A percentile compares a stretch with the other conserved stretches of the same genome.
Conservation (phyloP, 75 land plant species). For the Larix kaempferi region DNA sequence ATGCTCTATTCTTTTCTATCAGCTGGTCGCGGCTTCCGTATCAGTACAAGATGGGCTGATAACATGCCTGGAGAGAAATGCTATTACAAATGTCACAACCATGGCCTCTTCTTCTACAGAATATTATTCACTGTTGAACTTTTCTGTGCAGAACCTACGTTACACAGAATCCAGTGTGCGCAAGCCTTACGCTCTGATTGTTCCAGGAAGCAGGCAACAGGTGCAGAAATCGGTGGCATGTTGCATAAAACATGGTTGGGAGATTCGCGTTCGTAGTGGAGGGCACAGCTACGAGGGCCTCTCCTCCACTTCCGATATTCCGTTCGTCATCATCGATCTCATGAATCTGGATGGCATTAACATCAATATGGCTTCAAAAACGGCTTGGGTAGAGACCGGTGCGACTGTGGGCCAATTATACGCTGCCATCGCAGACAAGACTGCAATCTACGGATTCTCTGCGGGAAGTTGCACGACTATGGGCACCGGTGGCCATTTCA, state of each 20-base stretch:
- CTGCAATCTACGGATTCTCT: conserved; percentile 16
- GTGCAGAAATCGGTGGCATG: background rate
- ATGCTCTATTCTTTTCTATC: too few species aligned
- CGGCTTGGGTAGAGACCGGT: conserved; percentile 35
- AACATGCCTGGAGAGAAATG: background rate
- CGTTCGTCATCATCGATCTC: conserved; percentile 28
- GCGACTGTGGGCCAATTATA: conserved; percentile 31
- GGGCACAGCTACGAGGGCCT: conserved; percentile 19
- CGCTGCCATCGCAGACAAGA: conserved; percentile 9
- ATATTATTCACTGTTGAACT: conserved; percentile 7
- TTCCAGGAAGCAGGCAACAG: conserved; percentile 2
- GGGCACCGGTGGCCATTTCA: conserved; percentile 40
- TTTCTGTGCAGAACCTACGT: conserved; percentile 37
- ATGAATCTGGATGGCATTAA: conserved; percentile 19
- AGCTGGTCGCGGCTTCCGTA: too few species aligned
- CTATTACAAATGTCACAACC: background rate
- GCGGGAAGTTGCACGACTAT: conserved; percentile 41
- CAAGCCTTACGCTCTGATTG: conserved; percentile 15
- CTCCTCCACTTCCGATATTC: conserved; percentile 17
- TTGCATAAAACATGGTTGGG: background rate
- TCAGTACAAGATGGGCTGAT: background rate
- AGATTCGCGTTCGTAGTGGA: conserved; percentile 10
- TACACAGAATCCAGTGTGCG: conserved; percentile 17
- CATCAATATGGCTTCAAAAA: background rate
- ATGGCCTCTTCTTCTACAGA: background rate